Evolutionary conservation across 2,329 filamentous ascomycete genomes (phyloP).

Genomic region (Seiridium unicorne): DNA sequence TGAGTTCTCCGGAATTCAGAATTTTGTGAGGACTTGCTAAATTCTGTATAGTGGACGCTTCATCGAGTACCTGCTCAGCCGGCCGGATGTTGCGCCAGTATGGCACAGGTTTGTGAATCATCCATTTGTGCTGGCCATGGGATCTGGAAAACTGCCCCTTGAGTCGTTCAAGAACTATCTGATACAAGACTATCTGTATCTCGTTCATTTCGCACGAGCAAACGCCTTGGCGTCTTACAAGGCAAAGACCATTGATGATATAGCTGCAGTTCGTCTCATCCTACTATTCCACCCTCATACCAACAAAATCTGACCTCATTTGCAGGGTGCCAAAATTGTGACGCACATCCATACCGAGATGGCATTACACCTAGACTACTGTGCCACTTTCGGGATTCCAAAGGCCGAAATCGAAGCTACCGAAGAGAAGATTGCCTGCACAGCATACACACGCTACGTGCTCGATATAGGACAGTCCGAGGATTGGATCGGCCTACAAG

Average conservation of each 20-base stretch:
- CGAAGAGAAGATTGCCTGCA: slow-evolving; percentile 66
- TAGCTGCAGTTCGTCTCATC: slow-evolving; percentile 57
- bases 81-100: slow-evolving; percentile 68
- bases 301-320: background rate
- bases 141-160: slow-evolving; percentile 69
- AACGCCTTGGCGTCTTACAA: slow-evolving; percentile 88
- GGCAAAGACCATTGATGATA: slow-evolving; percentile 69
- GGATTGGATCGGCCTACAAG: slow-evolving; percentile 83
- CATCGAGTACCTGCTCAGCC: slow-evolving; percentile 76
- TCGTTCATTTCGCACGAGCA: slow-evolving; percentile 87
- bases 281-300: background rate
- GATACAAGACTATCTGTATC: slow-evolving; percentile 87
- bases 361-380: slow-evolving; percentile 78
- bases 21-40: background rate
- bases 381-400: slow-evolving; percentile 74
- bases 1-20: slow-evolving; percentile 28
- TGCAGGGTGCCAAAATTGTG: slow-evolving; percentile 66
- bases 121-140: slow-evolving; percentile 76
- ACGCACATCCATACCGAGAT: slow-evolving; percentile 78
- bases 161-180: slow-evolving; percentile 86
- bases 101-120: slow-evolving; percentile 82
- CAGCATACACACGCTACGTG: slow-evolving; percentile 78
- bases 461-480: slow-evolving; percentile 85
- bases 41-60: slow-evolving; percentile 64
- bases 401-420: slow-evolving; percentile 69